phyloP scores from a whole-genome alignment of 805 yeast genomes.

The Ogataea degrootiae region DNA sequence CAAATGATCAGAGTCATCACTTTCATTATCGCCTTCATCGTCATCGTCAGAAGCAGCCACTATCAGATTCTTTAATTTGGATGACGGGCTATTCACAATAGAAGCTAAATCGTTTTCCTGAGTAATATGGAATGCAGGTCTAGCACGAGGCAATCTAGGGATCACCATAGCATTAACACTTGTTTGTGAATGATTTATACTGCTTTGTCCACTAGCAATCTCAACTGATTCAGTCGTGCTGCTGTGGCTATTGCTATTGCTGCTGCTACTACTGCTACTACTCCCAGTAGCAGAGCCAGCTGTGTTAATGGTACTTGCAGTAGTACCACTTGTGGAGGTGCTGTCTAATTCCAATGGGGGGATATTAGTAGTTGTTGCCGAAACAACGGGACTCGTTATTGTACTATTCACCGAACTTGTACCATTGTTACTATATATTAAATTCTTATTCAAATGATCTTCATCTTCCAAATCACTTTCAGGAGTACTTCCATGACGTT shows the following conservation, averaged over 20 bases:
- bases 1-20: background rate
- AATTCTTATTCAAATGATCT: conserved; percentile 13
- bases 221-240: background rate
- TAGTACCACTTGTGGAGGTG: background rate
- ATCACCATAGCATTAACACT: background rate
- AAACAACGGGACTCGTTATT: background rate
- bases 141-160: background rate
- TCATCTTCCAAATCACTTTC: conserved; percentile 21
- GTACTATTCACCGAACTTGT: too few relatives aligned
- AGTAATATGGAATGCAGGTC: conserved; percentile 1
- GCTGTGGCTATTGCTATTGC: background rate
- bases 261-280: background rate
- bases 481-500: conserved; percentile 12
- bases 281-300: background rate
- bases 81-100: conserved; percentile 15
- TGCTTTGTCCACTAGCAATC: background rate
- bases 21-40: conserved; percentile 9
- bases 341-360: background rate
- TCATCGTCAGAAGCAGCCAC: conserved; percentile 7
- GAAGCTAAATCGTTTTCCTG: conserved; percentile 1
- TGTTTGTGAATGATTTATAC: background rate
- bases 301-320: background rate
- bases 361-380: background rate
- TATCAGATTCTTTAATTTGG: conserved; percentile 13
- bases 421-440: conserved; percentile 1